Evolutionary conservation across 1,139 yeast species (phyloP).

Genomic region (Zygoascus sp.): DNA sequence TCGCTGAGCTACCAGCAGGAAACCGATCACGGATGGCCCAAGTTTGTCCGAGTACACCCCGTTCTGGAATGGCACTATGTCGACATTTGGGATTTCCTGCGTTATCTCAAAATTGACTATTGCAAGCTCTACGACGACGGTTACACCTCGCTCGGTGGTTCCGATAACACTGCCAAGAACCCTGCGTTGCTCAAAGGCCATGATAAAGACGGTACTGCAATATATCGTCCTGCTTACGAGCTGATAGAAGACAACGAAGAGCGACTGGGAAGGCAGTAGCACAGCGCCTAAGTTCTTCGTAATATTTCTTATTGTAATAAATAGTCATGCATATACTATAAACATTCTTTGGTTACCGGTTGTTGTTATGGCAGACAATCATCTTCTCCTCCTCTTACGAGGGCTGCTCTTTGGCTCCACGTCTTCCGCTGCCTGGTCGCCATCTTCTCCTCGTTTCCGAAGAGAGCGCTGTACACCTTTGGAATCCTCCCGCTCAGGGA

Average conservation of each 20-base stretch:
- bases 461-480: not conserved
- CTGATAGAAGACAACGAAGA: slow-evolving; percentile 57
- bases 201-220: slow-evolving; percentile 20
- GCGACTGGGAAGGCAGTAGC: slow-evolving; percentile 43
- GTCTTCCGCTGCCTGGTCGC: not conserved
- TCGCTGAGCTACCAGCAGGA: slow-evolving; percentile 50
- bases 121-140: slow-evolving; percentile 72
- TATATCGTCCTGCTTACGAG: slow-evolving; percentile 61
- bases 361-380: too few species aligned
- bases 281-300: not conserved
- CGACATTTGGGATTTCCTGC: slow-evolving; percentile 69
- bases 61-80: slow-evolving; percentile 75
- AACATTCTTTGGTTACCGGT: too few species aligned
- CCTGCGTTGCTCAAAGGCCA: slow-evolving; percentile 44
- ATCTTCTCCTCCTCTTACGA: not conserved
- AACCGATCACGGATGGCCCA: slow-evolving; percentile 90
- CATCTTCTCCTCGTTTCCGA: slow-evolving; percentile 1
- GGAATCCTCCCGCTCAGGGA: not conserved
- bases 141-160: slow-evolving; percentile 79
- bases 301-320: not conserved
- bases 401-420: not conserved
- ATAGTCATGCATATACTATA: not conserved
- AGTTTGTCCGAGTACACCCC: slow-evolving; percentile 72
- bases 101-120: slow-evolving; percentile 50
- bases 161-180: slow-evolving; percentile 58